These are phyloP conservation scores for Skeletonema menzelii DNA, from an alignment of 108 stramenopile genomes.

Conservation along the genomic window DNA sequence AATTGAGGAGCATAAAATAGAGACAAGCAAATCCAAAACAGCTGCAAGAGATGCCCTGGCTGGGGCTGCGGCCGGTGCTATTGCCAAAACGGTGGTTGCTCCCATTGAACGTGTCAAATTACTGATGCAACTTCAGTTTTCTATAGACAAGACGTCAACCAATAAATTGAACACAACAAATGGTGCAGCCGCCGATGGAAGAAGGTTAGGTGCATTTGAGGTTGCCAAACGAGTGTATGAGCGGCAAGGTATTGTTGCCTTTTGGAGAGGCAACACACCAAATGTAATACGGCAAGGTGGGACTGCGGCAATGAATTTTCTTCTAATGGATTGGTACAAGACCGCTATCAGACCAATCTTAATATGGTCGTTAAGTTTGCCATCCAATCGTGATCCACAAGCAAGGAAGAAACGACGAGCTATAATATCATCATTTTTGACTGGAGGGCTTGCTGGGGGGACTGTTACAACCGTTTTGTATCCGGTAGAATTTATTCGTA, in stretches of 20 bases:
- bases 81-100: conserved; percentile 90
- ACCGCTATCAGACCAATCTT: conserved; percentile 43
- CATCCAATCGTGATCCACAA: conserved; percentile 42
- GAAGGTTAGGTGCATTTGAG: conserved; percentile 48
- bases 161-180: background rate
- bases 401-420: conserved; percentile 48
- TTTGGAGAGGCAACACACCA: conserved; percentile 88
- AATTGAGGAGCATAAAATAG: background rate
- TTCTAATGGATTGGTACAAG: conserved; percentile 85
- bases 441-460: conserved; percentile 96
- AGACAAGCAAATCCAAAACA: conserved; percentile 19
- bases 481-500: conserved; percentile 95
- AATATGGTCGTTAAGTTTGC: conserved; percentile 34
- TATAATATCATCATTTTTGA: conserved; percentile 70
- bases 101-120: conserved; percentile 99
- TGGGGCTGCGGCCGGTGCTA: conserved; percentile 78
- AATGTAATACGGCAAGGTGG: conserved; percentile 80
- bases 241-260: conserved; percentile 59
- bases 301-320: conserved; percentile 78
- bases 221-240: conserved; percentile 62
- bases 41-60: conserved; percentile 70
- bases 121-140: conserved; percentile 84
- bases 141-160: conserved; percentile 24
- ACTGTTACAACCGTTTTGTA: conserved; percentile 94
- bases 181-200: background rate